phyloP scores from a whole-genome alignment of 2,329 filamentous ascomycete genomes.

The Talaromyces pinophilus region DNA sequence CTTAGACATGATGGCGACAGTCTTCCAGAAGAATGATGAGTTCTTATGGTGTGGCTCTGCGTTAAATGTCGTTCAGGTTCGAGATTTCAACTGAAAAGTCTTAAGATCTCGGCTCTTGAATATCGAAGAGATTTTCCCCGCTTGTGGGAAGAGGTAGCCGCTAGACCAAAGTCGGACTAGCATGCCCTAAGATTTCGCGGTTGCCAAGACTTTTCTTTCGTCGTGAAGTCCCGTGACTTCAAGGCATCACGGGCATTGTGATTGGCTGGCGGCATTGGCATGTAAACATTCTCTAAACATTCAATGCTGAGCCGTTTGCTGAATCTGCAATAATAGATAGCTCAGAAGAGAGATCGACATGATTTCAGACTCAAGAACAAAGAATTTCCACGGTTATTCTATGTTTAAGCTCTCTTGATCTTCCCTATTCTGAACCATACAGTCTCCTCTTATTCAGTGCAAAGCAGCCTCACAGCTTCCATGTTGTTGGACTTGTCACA shows the following conservation, averaged over 20 bases:
- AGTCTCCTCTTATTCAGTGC: background rate
- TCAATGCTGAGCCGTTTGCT: background rate
- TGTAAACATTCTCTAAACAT: background rate
- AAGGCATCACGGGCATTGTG: background rate
- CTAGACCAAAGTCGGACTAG: conserved; percentile 28
- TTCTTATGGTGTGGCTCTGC: conserved; percentile 74
- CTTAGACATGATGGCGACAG: conserved; percentile 65
- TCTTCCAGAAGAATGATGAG: conserved; percentile 75
- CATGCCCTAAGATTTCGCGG: conserved; percentile 21
- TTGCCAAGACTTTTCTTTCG: conserved; percentile 15
- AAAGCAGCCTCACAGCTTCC: background rate
- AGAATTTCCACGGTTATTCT: background rate
- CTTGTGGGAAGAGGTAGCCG: conserved; percentile 38
- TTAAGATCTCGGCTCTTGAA: conserved; percentile 23
- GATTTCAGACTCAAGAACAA: background rate
- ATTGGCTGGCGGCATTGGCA: background rate
- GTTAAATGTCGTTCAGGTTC: conserved; percentile 39
- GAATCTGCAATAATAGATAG: background rate
- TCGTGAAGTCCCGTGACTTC: conserved; percentile 8
- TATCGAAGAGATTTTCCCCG: conserved; percentile 34
- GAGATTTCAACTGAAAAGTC: conserved; percentile 30
- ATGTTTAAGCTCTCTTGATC: background rate
- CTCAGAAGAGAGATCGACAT: background rate
- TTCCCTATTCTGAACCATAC: background rate
- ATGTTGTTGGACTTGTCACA: background rate